Conservation (phyloP, 1,139 yeast genomes). For the Pichiaceae sp. region DNA sequence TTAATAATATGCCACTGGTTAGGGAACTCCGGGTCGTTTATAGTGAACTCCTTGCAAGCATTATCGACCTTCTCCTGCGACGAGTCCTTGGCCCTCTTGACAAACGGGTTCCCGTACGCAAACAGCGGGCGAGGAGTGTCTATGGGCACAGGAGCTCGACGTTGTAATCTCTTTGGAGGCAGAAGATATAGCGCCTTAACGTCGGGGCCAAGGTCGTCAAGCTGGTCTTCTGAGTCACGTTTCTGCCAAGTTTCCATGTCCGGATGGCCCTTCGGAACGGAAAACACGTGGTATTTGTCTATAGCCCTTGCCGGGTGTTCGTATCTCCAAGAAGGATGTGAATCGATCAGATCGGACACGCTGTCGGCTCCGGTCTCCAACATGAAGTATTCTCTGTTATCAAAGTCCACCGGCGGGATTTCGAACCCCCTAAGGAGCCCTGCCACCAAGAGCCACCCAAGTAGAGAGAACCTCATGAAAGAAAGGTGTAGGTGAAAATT, state of each 20-base stretch:
- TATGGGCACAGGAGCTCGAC: constrained; percentile 17
- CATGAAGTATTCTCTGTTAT: constrained; percentile 42
- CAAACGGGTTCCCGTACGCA: background rate
- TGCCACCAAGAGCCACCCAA: no score
- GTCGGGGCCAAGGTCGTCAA: background rate
- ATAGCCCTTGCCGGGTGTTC: constrained; percentile 56
- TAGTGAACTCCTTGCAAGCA: constrained; percentile 47
- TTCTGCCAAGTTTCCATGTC: constrained; percentile 16
- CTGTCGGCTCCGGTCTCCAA: constrained; percentile 35
- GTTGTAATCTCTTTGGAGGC: constrained; percentile 11
- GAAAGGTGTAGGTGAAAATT: no score
- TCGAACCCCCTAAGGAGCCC: no score
- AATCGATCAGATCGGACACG: constrained; percentile 5
- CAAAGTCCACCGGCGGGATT: no score
- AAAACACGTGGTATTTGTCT: constrained; percentile 55
- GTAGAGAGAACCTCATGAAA: no score
- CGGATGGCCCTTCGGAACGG: constrained; percentile 24
- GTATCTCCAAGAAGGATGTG: constrained; percentile 37
- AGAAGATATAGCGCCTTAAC: background rate
- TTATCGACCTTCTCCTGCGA: constrained; percentile 34
- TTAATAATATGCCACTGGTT: constrained; percentile 91
- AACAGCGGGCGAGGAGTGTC: background rate
- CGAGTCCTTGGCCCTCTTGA: constrained; percentile 15
- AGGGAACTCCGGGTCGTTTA: constrained; percentile 71
- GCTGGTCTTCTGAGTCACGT: constrained; percentile 19